Base-by-base conservation (phyloP, 2,329 filamentous ascomycete species). In the Ophiosphaerella narmari region DNA sequence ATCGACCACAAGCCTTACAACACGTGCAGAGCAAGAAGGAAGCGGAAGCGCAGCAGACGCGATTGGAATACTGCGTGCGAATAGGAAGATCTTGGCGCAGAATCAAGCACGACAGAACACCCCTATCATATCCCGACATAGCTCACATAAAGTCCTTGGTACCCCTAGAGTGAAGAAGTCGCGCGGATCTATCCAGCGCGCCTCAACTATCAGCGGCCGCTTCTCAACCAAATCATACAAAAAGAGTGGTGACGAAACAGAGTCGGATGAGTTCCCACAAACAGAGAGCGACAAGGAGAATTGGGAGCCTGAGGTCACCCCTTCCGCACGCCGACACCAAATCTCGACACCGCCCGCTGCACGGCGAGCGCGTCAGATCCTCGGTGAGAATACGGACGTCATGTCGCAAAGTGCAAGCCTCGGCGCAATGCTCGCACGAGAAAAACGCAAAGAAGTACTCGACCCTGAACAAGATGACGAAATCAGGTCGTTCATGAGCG, bases 241-340 rank as follows among this genome's bases (percentile, higher is more conserved):
- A 36, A 63, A 63, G 39, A 50, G 53, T 35, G 56, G 53, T 2
- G 57, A 60, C 12, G 57, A 60, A 18, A 68, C 66, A 54, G 77
- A 78, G 60, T 73, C 74, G 33, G 76, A 80, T 21, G 75, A 78
- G 72, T 78, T 72, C 62, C 78, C 62, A 68, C 83, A 83, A 75
- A 71, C 85, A 41, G 92, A 96, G 65, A 96, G 91, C 1, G 93
- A 97, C 71, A 97, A 97, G 75, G 93, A 97, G 76, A 97, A 97
- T 68, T 95, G 91, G 84, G 74, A 81, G 35, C 82, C 82, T n/a
- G 61, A 71, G 13, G 58, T 67, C 43, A 52, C 60, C 12, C 60
- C 58, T 43, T 57, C 65, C 48, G 76, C 72, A 21, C 63, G 63
- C 16, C 63, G 66, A 7, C 54, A 60, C 5, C 51, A 64, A 5